Percentiles rank a stretch among this genome's conserved stretches.
Evolutionary conservation across 2,329 filamentous ascomycete genomes (phyloP).

Genomic region (Calonectria naviculata): DNA sequence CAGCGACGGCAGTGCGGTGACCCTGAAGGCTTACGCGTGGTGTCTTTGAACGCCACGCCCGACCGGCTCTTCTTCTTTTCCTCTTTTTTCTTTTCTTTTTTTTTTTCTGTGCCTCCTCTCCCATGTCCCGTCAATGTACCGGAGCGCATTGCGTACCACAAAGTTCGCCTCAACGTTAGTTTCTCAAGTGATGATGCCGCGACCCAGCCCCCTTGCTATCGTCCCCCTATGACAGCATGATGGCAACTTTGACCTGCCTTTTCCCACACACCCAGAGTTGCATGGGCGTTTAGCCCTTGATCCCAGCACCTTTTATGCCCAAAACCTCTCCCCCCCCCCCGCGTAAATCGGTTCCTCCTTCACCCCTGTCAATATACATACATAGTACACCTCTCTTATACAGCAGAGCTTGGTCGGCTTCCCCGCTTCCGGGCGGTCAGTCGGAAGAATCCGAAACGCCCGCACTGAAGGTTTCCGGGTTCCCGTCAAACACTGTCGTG

Average conservation of each 20-base stretch:
- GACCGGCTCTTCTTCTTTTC: neutral
- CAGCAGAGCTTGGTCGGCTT: neutral
- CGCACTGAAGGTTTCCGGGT: slow-evolving; percentile 7
- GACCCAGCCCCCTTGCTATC: neutral
- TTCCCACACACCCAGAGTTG: neutral
- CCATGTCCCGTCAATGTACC: neutral
- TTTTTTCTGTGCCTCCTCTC: neutral
- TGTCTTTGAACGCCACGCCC: slow-evolving; percentile 7
- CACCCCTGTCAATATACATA: neutral
- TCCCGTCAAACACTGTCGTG: slow-evolving; percentile 1
- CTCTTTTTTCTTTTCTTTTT: neutral
- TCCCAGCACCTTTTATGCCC: neutral
- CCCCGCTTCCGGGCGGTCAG: neutral
- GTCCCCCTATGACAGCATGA: no score
- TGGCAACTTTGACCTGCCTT: neutral
- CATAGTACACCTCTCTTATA: neutral
- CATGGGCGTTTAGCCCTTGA: neutral
- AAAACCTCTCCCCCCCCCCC: neutral
- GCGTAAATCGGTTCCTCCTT: neutral
- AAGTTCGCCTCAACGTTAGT: neutral
- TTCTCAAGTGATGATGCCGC: neutral
- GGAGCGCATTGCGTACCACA: neutral
- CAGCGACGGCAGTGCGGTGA: slow-evolving; percentile 7
- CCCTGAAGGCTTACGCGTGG: slow-evolving; percentile 4
- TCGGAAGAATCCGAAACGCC: slow-evolving; percentile 3